Conservation (phyloP, 306 rosid species). For the Cajanus cajan region DNA sequence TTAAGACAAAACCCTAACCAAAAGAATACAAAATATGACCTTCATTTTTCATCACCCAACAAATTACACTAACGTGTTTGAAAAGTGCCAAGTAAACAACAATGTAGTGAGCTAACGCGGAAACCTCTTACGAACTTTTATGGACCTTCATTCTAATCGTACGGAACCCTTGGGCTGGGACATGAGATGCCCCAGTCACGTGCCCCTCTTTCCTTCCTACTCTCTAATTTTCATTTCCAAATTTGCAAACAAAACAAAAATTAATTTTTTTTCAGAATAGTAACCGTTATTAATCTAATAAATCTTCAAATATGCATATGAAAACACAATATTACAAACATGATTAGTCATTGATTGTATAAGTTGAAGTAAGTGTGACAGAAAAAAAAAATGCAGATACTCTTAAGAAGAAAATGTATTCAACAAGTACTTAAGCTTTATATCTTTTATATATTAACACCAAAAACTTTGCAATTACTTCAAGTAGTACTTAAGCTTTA, state of each 20-base stretch:
- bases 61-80: neutral
- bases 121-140: slow-evolving; percentile 19
- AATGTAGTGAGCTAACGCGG: neutral
- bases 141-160: neutral
- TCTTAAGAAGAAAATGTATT: neutral
- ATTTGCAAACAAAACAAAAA: too few species aligned
- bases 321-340: too few species aligned
- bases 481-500: neutral
- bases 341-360: too few species aligned
- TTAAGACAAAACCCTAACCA: slow-evolving; percentile 20
- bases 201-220: slow-evolving; percentile 22
- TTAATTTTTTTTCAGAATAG: too few species aligned
- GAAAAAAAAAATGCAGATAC: too few species aligned
- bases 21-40: slow-evolving; percentile 1
- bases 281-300: too few species aligned
- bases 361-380: too few species aligned
- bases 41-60: slow-evolving; percentile 17
- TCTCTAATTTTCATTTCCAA: slow-evolving; percentile 1
- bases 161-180: slow-evolving; percentile 20
- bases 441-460: neutral
- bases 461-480: neutral
- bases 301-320: too few species aligned
- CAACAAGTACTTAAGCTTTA: neutral
- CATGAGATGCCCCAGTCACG: slow-evolving; percentile 28
- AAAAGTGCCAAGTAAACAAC: slow-evolving; percentile 23